Evolutionary conservation across 306 rosid species (phyloP), one percentile per base, ranked within the genome.

Genomic region (Alnus glutinosa): DNA sequence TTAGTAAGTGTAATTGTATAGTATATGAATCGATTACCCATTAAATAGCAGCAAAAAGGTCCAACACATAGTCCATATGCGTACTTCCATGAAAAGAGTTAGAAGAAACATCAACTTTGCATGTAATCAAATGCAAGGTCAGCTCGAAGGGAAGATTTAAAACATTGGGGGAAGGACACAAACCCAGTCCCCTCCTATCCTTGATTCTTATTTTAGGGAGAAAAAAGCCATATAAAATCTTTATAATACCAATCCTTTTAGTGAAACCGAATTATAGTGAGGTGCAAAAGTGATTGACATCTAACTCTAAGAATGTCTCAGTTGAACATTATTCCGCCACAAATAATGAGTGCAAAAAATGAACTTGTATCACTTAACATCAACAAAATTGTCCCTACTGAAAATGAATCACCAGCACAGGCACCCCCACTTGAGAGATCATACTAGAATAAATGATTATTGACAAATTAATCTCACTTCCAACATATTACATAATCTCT

Each of bases 1-100:
- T 23, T 23, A 23, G 28, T 0, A 74, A 74, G 75, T 59, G 64
- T 42, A 78, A 76, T 55, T 37, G 59, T 34, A 70, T 32, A 63
- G n/a, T 14, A 34, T 34, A 62, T 37, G 51, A 68, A 30, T 28
- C 55, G 57, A 57, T 54, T 64, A 34, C 76, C 76, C 75, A 7
- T 32, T 30, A 79, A 23, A 79, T 36, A 66, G 50, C 14, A 18
- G 44, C 73, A 37, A 14, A 16, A 48, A 48, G 36, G 28, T 36
- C 48, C 12, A 67, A 18, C 12, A 67, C 28, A 37, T 39, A 16
- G 2, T 18, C 72, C 72, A 39, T 5, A 14, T 34, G 15, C 1
- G 11, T 36, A 16, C 12, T 64, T 36, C 70, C 4, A 7, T 37
- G 23, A 4, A 34, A 63, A 12, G 49, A 67, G 30, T 7, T 18